Evolutionary conservation across 345 rosid species (phyloP), one percentile per base, ranked within the genome.

Genomic region (Dimocarpus longan): DNA sequence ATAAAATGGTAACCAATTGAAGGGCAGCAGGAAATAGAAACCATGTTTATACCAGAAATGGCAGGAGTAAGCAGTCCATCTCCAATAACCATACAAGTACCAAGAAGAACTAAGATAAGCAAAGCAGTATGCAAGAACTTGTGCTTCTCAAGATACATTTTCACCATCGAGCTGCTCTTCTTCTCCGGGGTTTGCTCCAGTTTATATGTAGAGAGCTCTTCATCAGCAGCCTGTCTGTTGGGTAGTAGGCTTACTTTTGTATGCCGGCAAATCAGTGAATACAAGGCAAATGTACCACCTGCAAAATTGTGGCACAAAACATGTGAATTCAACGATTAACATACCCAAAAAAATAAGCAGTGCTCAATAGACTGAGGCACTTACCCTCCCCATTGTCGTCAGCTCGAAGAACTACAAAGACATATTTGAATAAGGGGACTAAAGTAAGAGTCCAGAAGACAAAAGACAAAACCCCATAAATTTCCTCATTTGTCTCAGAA

Each of bases 31-130:
- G 19, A 74, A 66, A 5, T 11, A 46, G 12, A 24, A 70, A 64
- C n/a, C n/a, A n/a, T n/a, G n/a, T 65, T 44, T 52, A 67, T 88
- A 93, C 99, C 99, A 3, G 99, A 97, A 82, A 97, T 97, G 62
- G 98, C 97, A 52, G 99, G 98, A 80, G 99, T 97, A 66, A 97
- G 98, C 71, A 97, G 78, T 70, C 98, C 98, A 84, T 97, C 99
- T 76, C 99, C 98, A 73, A 97, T 97, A 39, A 97, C 99, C 99
- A 97, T 97, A 88, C 99, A 97, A 78, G 99, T 97, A 52, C 99
- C 99, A 5, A 97, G 98, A 79, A 97, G 99, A 86, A 93, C 98
- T 69, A 97, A 80, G 83, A 97, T 82, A 74, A 97, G 83, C 84
- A 97, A 84, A 87, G 96, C 98, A 78, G 98, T 93, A 80, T 93